Evolutionary conservation across 2,329 filamentous ascomycete genomes (phyloP).

Genomic region (Neoarthrinium moseri): DNA sequence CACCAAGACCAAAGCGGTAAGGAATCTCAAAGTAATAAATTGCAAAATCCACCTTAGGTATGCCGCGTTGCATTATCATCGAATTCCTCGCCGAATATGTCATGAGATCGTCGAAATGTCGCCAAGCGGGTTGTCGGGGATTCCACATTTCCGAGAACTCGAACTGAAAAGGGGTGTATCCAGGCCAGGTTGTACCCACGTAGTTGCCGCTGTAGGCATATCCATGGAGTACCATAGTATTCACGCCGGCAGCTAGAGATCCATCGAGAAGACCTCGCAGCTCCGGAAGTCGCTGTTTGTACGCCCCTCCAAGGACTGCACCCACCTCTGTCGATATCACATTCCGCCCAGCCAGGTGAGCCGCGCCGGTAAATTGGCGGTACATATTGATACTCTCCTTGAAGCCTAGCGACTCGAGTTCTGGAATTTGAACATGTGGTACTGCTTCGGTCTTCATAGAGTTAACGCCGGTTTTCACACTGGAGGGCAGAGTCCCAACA

Average conservation of each 20-base stretch:
- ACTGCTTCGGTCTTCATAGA: slow-evolving; percentile 11
- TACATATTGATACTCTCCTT: slow-evolving; percentile 19
- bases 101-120: slow-evolving; percentile 16
- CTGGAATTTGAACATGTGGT: slow-evolving; percentile 17
- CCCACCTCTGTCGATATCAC: slow-evolving; percentile 23
- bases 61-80: slow-evolving; percentile 15
- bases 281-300: slow-evolving; percentile 13
- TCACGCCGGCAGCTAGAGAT: slow-evolving; percentile 20
- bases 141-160: slow-evolving; percentile 21
- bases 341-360: slow-evolving; percentile 17
- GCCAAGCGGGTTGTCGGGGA: slow-evolving; percentile 17
- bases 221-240: slow-evolving; percentile 20
- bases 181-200: slow-evolving; percentile 19
- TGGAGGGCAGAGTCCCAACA: not conserved
- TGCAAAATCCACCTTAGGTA: slow-evolving; percentile 19
- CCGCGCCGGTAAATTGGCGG: slow-evolving; percentile 21
- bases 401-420: slow-evolving; percentile 24
- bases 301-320: slow-evolving; percentile 14
- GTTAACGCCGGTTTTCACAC: not conserved
- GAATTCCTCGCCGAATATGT: slow-evolving; percentile 17
- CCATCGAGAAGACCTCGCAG: slow-evolving; percentile 14
- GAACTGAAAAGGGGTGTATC: slow-evolving; percentile 20
- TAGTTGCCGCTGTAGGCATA: slow-evolving; percentile 18
- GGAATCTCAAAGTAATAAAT: slow-evolving; percentile 17
- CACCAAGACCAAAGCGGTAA: slow-evolving; percentile 5